phyloP scores from a whole-genome alignment of 2,329 filamentous ascomycete genomes.

The Ilyonectria sp. region DNA sequence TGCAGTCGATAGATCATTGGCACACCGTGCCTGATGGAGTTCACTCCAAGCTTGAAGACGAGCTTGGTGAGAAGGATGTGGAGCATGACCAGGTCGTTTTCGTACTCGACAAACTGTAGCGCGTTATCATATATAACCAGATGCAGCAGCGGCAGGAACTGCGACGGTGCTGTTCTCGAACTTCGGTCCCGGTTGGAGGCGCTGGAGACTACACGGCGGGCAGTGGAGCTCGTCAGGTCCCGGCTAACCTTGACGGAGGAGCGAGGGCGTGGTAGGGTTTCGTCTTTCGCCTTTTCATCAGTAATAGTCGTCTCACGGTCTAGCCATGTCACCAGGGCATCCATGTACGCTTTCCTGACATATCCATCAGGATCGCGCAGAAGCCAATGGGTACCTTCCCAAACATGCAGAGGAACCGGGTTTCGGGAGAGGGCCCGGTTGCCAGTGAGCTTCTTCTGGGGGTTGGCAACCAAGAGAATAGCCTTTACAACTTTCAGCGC shows the following conservation, averaged over 20 bases:
- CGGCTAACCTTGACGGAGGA: slow-evolving; percentile 58
- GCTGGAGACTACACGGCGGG: slow-evolving; percentile 78
- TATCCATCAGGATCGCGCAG: slow-evolving; percentile 83
- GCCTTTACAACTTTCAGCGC: slow-evolving; percentile 86
- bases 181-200: slow-evolving; percentile 74
- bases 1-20: slow-evolving; percentile 93
- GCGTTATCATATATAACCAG: slow-evolving; percentile 92
- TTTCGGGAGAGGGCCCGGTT: slow-evolving; percentile 79
- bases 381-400: slow-evolving; percentile 98
- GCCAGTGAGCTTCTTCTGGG: slow-evolving; percentile 70
- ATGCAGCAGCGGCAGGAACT: slow-evolving; percentile 87
- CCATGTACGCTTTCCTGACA: slow-evolving; percentile 88
- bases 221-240: slow-evolving; percentile 58
- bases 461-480: slow-evolving; percentile 87
- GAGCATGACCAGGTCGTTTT: slow-evolving; percentile 82
- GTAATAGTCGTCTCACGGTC: slow-evolving; percentile 80
- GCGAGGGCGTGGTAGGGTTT: slow-evolving; percentile 63
- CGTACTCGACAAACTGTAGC: slow-evolving; percentile 78
- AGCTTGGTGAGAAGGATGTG: slow-evolving; percentile 84
- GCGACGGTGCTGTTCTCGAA: slow-evolving; percentile 67
- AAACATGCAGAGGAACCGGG: slow-evolving; percentile 84
- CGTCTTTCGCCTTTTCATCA: slow-evolving; percentile 76
- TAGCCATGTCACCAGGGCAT: slow-evolving; percentile 88
- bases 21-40: slow-evolving; percentile 82
- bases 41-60: slow-evolving; percentile 84